These are phyloP conservation scores for Aegilops tauschii DNA, from an alignment of 176 grass and related monocot genomes.

Conservation along the genomic window DNA sequence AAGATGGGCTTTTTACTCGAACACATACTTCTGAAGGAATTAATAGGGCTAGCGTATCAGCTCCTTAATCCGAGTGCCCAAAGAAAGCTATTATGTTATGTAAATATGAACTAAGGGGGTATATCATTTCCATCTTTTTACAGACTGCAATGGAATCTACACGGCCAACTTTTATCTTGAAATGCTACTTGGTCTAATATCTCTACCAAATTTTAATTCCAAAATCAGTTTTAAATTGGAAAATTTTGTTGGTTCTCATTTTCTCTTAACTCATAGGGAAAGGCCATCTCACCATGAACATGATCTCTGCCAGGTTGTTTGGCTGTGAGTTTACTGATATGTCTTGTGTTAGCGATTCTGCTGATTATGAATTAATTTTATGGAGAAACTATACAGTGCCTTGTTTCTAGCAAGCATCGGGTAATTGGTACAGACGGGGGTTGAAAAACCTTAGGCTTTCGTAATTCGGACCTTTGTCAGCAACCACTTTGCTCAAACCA, in stretches of 20 bases:
- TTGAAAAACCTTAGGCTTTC: not conserved
- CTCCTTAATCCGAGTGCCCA: not conserved
- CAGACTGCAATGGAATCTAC: not conserved
- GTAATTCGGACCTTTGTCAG: not conserved
- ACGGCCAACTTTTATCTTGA: not conserved
- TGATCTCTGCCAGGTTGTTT: not conserved
- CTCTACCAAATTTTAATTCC: not conserved
- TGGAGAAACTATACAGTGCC: not conserved
- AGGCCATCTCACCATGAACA: not conserved
- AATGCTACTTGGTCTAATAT: conserved; percentile 14
- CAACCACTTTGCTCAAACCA: not conserved
- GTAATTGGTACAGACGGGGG: not conserved
- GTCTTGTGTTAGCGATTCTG: not conserved
- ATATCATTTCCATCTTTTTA: conserved; percentile 25
- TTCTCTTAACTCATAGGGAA: not conserved
- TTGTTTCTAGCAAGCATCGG: not conserved
- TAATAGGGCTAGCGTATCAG: not conserved
- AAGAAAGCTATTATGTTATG: not conserved
- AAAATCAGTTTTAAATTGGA: not conserved
- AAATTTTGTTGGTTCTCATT: not conserved
- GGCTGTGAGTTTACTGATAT: conserved; percentile 3
- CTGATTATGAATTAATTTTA: not conserved
- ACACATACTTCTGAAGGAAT: not conserved
- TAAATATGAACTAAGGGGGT: not conserved
- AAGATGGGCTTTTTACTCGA: not conserved